Conservation (phyloP, 2,329 filamentous ascomycete genomes). For the Cadophora sp. region DNA sequence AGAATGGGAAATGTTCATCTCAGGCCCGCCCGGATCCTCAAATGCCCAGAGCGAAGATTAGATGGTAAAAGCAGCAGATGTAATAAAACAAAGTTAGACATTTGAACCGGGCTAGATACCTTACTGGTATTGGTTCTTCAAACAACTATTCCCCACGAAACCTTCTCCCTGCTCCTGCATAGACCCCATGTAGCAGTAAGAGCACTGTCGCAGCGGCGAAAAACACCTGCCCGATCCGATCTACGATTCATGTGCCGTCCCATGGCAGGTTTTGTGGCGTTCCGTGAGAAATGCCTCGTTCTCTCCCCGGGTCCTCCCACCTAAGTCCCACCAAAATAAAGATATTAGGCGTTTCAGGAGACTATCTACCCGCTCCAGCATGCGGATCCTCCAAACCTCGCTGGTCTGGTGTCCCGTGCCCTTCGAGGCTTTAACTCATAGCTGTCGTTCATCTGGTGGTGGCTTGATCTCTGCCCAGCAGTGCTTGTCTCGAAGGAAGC, state of each 20-base stretch:
- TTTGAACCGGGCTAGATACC: background rate
- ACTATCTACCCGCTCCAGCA: conserved; percentile 20
- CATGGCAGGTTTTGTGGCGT: conserved; percentile 9
- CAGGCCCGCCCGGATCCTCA: background rate
- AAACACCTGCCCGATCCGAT: conserved; percentile 20
- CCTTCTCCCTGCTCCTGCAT: conserved; percentile 22
- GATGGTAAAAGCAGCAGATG: conserved; percentile 7
- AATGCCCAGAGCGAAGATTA: background rate
- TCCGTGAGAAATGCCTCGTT: background rate
- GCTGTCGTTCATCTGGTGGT: conserved; percentile 20
- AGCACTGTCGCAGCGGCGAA: conserved; percentile 13
- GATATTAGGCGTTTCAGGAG: conserved; percentile 26
- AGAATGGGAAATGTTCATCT: background rate
- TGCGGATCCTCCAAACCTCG: conserved; percentile 15
- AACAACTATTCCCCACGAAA: conserved; percentile 21
- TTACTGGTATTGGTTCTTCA: conserved; percentile 3
- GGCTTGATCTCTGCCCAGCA: conserved; percentile 17
- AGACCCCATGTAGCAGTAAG: conserved; percentile 10
- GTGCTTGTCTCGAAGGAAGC: conserved; percentile 15
- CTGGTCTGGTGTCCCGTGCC: conserved; percentile 14
- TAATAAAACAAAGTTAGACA: conserved; percentile 9
- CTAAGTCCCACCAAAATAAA: conserved; percentile 20
- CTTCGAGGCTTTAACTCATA: background rate
- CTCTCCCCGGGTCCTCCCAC: conserved; percentile 14
- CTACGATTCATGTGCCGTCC: conserved; percentile 10